Base-by-base conservation (phyloP, 768 basidiomycete species). In the Pisolithus orientalis region DNA sequence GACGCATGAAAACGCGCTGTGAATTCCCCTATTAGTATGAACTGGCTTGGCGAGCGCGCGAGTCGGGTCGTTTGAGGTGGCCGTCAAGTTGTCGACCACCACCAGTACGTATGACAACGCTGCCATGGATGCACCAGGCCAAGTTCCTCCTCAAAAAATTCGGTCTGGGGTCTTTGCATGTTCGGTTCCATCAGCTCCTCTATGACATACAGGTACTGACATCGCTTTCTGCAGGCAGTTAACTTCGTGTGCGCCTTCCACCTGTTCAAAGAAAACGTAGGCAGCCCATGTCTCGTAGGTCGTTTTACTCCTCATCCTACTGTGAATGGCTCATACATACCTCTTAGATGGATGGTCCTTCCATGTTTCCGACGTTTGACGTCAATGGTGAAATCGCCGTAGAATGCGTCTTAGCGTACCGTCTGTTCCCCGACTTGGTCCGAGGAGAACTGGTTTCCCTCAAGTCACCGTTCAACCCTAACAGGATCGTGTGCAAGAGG, bases 361-460 rank as follows among this genome's bases (percentile, higher is more conserved):
- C 90, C 40, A 91, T 91, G 89, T 74, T 90, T 27, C 89, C 89
- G 6, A 91, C 87, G 1, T 73, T 91, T 46, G 78, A 74, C 47
- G 65, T 65, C 28, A 64, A 65, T 0, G 85, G 83, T 6, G 87
- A 90, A 65, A 43, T 79, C 6, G 78, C 82, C 27, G 59, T 90
- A 17, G 87, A 90, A 66, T 77, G 82, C 57, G 75, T 79, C 45
- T 51, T 85, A 39, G 78, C 84, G 2, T 69, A 74, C 51, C 71
- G 76, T 40, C 71, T 84, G 47, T 70, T 75, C 49, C 80, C 80
- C 5, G 60, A 70, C 28, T 67, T 92, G 46, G 60, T 70, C 49
- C 80, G 92, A 49, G 94, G 94, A 45, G 90, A 94, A 60, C 70
- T 97, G 43, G 68, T 94, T 53, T 80, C 84, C 13, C 71, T 86